Conservation (phyloP, 768 basidiomycete genomes). For the Paxillus involutus region DNA sequence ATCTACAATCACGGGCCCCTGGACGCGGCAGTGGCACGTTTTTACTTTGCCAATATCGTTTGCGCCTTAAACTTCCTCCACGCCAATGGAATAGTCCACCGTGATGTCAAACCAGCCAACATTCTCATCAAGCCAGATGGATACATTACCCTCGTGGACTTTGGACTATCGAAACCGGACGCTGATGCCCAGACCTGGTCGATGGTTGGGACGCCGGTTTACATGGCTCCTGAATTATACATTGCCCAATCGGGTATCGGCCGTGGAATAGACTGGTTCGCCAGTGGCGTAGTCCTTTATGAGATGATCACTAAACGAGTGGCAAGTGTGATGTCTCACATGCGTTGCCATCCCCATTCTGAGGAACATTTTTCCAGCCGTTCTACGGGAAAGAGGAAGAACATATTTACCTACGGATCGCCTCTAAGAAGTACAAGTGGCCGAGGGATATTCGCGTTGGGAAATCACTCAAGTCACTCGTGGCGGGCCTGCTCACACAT, state of each 20-base stretch:
- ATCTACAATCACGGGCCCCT: constrained; percentile 35
- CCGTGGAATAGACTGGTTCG: constrained; percentile 53
- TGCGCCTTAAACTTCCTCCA: constrained; percentile 50
- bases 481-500: constrained; percentile 39
- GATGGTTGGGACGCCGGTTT: constrained; percentile 48
- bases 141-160: constrained; percentile 53
- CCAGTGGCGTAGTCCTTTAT: constrained; percentile 48
- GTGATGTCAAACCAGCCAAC: constrained; percentile 60
- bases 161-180: constrained; percentile 39
- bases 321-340: constrained; percentile 21
- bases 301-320: constrained; percentile 48
- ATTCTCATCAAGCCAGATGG: constrained; percentile 56
- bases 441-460: constrained; percentile 37
- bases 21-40: constrained; percentile 34
- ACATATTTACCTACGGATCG: constrained; percentile 28
- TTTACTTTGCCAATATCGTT: constrained; percentile 57
- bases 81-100: constrained; percentile 43
- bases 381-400: constrained; percentile 27
- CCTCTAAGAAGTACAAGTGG: constrained; percentile 37
- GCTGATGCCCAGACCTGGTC: constrained; percentile 16
- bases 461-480: constrained; percentile 41
- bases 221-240: constrained; percentile 51
- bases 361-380: constrained; percentile 8
- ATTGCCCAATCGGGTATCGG: constrained; percentile 23
- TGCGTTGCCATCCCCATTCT: background rate